Evolutionary conservation across 306 rosid genomes (phyloP).

Genomic region (Vigna mungo): DNA sequence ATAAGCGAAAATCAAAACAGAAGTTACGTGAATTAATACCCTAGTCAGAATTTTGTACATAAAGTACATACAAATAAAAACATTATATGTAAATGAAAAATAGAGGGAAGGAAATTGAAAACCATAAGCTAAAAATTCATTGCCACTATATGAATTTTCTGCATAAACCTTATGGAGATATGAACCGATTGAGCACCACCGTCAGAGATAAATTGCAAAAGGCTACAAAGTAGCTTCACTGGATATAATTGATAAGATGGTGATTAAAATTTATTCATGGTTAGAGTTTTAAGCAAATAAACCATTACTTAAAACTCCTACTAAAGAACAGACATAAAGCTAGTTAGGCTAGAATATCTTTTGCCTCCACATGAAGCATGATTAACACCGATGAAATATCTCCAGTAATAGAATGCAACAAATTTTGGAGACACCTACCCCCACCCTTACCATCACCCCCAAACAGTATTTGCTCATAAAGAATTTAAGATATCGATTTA

Average conservation of each 20-base stretch:
- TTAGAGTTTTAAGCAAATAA: background rate
- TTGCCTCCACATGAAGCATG: conserved; percentile 22
- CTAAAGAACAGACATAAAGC: conserved; percentile 20
- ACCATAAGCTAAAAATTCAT: conserved; percentile 15
- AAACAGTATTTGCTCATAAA: background rate
- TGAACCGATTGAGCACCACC: conserved; percentile 6
- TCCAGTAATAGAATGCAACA: conserved; percentile 22
- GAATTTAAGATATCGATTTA: background rate
- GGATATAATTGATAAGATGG: conserved; percentile 9
- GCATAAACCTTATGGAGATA: conserved; percentile 13
- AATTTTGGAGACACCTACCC: conserved; percentile 6
- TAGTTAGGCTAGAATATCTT: conserved; percentile 12
- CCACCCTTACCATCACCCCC: background rate
- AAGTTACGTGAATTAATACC: background rate
- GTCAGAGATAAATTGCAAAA: conserved; percentile 23
- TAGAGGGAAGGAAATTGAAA: conserved; percentile 3
- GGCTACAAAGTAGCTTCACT: conserved; percentile 19
- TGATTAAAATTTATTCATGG: background rate
- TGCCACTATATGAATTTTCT: background rate
- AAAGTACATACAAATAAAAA: conserved; percentile 29
- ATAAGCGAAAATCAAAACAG: conserved; percentile 18
- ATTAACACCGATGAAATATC: conserved; percentile 16
- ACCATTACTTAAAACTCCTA: conserved; percentile 19
- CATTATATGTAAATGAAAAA: conserved; percentile 11
- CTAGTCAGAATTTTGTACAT: conserved; percentile 14